phyloP scores from a whole-genome alignment of 805 yeast species.

The Schwanniomyces polymorphus region DNA sequence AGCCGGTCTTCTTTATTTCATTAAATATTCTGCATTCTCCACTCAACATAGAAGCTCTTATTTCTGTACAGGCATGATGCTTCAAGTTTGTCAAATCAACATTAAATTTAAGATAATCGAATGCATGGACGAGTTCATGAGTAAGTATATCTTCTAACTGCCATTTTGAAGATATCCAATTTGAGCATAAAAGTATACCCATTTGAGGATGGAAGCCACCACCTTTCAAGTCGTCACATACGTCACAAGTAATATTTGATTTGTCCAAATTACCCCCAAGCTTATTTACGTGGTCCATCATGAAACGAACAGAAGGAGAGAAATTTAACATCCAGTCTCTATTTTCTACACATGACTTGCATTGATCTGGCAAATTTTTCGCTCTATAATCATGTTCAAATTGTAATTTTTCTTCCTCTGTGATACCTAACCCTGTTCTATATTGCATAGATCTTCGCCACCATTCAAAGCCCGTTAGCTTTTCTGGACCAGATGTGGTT shows the following conservation, averaged over 20 bases:
- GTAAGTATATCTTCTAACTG: conserved; percentile 89
- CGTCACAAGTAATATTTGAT: conserved; percentile 69
- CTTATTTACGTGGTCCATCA: conserved; percentile 79
- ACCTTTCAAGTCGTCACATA: conserved; percentile 76
- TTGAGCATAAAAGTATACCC: conserved; percentile 87
- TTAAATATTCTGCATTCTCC: conserved; percentile 94
- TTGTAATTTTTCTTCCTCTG: conserved; percentile 48
- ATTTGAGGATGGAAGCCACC: conserved; percentile 93
- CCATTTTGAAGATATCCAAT: conserved; percentile 69
- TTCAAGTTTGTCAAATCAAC: conserved; percentile 82
- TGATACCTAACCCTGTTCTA: conserved; percentile 66
- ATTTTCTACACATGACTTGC: conserved; percentile 70
- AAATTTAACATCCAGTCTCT: conserved; percentile 77
- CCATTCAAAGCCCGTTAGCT: conserved; percentile 65
- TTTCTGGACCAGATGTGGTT: conserved; percentile 27
- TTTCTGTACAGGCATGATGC: conserved; percentile 97
- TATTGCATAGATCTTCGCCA: conserved; percentile 75
- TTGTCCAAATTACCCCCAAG: conserved; percentile 51
- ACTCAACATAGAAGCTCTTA: conserved; percentile 86
- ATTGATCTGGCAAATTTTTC: conserved; percentile 48
- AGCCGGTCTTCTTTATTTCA: conserved; percentile 63
- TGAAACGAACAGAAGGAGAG: conserved; percentile 83
- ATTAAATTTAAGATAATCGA: conserved; percentile 84
- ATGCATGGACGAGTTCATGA: conserved; percentile 92
- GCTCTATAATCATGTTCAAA: conserved; percentile 60